Conservation (phyloP, 2,329 filamentous ascomycete genomes). For the Exophiala alcalophila region DNA sequence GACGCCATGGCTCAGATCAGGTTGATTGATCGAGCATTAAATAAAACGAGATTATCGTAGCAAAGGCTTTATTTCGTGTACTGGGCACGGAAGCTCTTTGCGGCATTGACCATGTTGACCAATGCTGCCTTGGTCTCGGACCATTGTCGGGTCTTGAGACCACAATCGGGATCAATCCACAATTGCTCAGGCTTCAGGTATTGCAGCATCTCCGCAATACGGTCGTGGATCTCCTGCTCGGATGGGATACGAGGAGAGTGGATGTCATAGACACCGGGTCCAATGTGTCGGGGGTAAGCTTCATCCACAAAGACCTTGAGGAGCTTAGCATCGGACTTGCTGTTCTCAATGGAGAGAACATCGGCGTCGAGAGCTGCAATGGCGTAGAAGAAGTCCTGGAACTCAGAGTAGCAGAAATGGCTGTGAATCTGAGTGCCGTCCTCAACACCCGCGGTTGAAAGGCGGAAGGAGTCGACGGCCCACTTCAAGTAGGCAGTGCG, state of each 20-base stretch:
- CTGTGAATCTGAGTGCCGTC: slow-evolving; percentile 99
- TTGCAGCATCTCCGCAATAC: slow-evolving; percentile 95
- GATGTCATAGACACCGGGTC: slow-evolving; percentile 99
- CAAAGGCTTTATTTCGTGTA: slow-evolving; percentile 46
- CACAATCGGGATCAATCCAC: slow-evolving; percentile 99
- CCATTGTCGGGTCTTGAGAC: slow-evolving; percentile 99
- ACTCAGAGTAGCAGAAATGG: slow-evolving; percentile 99
- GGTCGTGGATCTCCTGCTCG: slow-evolving; percentile 97
- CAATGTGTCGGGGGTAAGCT: slow-evolving; percentile 96
- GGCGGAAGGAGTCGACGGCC: slow-evolving; percentile 97
- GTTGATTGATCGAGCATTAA: slow-evolving; percentile 27
- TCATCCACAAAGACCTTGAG: slow-evolving; percentile 98
- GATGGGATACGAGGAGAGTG: slow-evolving; percentile 96
- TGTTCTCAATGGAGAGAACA: slow-evolving; percentile 99
- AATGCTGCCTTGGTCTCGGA: slow-evolving; percentile 96
- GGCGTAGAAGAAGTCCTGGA: slow-evolving; percentile 99
- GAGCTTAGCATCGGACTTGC: slow-evolving; percentile 99
- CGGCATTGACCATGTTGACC: slow-evolving; percentile 95
- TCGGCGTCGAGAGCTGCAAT: slow-evolving; percentile 97
- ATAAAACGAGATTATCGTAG: slow-evolving; percentile 6
- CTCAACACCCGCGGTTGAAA: slow-evolving; percentile 86
- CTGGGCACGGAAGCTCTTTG: slow-evolving; percentile 94
- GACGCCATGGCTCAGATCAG: slow-evolving; percentile 25
- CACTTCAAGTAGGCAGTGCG: slow-evolving; percentile 95
- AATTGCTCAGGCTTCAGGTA: slow-evolving; percentile 98